These are phyloP conservation scores for Spergularia marina DNA, from an alignment of 148 eudicot genomes.

Conservation along the genomic window DNA sequence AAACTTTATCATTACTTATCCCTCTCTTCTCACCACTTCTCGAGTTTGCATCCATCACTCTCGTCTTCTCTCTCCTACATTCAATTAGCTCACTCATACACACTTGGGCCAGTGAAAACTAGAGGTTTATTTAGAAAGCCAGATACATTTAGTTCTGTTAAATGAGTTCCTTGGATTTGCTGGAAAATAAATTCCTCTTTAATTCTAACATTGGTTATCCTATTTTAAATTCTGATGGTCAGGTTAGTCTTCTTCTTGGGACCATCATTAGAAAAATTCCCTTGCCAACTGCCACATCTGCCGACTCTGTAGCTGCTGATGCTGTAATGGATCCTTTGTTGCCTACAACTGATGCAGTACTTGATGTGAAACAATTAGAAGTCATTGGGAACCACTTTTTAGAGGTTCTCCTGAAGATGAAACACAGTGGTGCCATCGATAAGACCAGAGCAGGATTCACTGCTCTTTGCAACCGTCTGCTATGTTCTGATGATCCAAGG, in stretches of 20 bases:
- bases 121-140: background rate
- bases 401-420: slow-evolving; percentile 95
- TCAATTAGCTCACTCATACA: background rate
- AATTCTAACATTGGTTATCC: background rate
- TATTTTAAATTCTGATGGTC: slow-evolving; percentile 23
- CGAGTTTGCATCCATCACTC: background rate
- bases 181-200: background rate
- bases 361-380: slow-evolving; percentile 85
- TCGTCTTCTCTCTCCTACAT: background rate
- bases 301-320: slow-evolving; percentile 30
- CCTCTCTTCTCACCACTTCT: background rate
- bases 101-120: background rate
- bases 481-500: slow-evolving; percentile 96
- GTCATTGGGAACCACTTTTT: slow-evolving; percentile 84
- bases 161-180: background rate
- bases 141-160: background rate
- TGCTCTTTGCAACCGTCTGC: slow-evolving; percentile 97
- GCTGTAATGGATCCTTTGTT: slow-evolving; percentile 22
- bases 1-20: background rate
- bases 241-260: slow-evolving; percentile 99
- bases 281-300: slow-evolving; percentile 57
- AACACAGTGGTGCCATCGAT: slow-evolving; percentile 96
- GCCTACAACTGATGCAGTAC: slow-evolving; percentile 51
- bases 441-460: slow-evolving; percentile 99
- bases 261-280: slow-evolving; percentile 93